Percentiles rank a stretch among this genome's conserved stretches.
These are phyloP conservation scores for Kokia cookei DNA, from an alignment of 441 rosid genomes.

Conservation along the genomic window DNA sequence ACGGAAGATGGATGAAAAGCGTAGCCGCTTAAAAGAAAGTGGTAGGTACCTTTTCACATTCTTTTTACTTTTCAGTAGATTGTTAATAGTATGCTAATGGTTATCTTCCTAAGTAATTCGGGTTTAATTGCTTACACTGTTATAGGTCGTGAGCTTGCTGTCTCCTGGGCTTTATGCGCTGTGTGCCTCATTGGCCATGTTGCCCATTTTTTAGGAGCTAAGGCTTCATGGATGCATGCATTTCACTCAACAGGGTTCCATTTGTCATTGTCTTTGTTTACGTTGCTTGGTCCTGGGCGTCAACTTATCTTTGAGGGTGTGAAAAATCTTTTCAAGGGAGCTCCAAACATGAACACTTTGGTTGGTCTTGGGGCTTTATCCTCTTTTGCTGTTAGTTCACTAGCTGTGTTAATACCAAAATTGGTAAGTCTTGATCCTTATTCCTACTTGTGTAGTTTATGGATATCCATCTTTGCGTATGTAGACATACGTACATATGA, in stretches of 20 bases:
- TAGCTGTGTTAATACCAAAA: constrained; percentile 82
- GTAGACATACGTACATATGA: background rate
- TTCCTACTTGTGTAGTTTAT: background rate
- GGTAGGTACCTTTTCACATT: constrained; percentile 33
- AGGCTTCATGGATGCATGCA: constrained; percentile 73
- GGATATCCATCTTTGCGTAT: background rate
- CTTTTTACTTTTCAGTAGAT: constrained; percentile 1
- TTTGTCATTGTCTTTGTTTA: constrained; percentile 75
- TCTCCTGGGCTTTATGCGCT: constrained; percentile 97
- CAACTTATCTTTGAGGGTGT: constrained; percentile 80
- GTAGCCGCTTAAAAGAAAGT: constrained; percentile 69
- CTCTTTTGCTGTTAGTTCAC: constrained; percentile 82
- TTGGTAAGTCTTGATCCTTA: constrained; percentile 40
- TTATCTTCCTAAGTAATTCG: constrained; percentile 7
- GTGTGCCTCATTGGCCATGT: constrained; percentile 94
- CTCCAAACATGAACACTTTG: constrained; percentile 95
- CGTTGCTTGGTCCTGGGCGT: constrained; percentile 95
- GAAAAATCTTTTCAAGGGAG: constrained; percentile 75
- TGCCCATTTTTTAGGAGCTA: constrained; percentile 69
- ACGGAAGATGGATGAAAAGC: constrained; percentile 80
- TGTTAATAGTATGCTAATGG: background rate
- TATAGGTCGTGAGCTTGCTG: constrained; percentile 86
- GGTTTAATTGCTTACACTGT: constrained; percentile 13
- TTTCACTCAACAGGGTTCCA: constrained; percentile 94
- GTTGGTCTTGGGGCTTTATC: constrained; percentile 98